Base-by-base conservation (phyloP, 2,329 filamentous ascomycete species). In the Graphilbum sp. region DNA sequence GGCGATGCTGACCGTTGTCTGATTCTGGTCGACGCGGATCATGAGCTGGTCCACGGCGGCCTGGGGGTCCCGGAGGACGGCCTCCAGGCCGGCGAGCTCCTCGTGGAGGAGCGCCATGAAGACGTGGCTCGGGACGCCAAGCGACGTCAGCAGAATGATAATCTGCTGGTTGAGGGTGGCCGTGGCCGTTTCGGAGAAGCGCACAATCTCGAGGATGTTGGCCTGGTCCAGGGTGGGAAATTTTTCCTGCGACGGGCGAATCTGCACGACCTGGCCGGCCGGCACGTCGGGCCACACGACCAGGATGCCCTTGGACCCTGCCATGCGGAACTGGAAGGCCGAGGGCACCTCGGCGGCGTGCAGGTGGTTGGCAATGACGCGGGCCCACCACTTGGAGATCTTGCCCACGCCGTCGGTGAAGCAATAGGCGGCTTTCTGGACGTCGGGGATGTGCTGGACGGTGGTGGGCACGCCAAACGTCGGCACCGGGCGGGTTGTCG, bases 321-420 rank as follows among this genome's bases (percentile, higher is more conserved):
- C 87, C 49, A 95, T 74, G 8, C 90, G 81, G 50, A 96, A 94
- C 49, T 98, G 90, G 46, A 83, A 88, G 0, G 83, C 80, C 0
- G 86, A 93, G 0, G 90, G 87, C 5, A 72, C 61, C 5, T 67
- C 58, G 17, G 64, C 59, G 23, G 86, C 53, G 1, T 68, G 67
- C 43, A 92, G 71, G 45, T 90, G 79, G 13, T 71, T 61, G 9
- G 77, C 70, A 33, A 92, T 73, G 57, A 90, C 72, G 21, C 74
- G 62, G 0, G 86, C 82, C 18, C 94, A 62, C 42, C 83, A 77
- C 0, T 58, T 59, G 0, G 88, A 95, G n/a, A 98, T 84, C 52
- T 85, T 92, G 2, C 90, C 90, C 3, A 96, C 82, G 0, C 90
- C 90, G 50, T 98, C 90, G 0, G 82, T 90, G 53, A 96, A 98